Percentiles rank a stretch among this genome's conserved stretches.
These are phyloP conservation scores for Globisporangium parvum DNA, from an alignment of 352 stramenopile species.

Conservation along the genomic window DNA sequence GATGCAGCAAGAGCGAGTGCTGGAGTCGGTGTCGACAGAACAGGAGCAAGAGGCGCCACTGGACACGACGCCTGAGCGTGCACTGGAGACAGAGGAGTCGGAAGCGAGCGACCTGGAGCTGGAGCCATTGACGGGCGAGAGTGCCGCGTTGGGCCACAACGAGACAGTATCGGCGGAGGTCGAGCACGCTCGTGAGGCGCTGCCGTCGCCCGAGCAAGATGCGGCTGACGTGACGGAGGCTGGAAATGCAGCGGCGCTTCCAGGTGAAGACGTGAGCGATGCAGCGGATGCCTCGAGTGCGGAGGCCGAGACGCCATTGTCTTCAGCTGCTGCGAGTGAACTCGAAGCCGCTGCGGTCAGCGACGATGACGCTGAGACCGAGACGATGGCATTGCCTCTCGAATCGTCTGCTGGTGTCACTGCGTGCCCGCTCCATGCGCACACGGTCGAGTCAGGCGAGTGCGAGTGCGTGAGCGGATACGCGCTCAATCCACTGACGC, in stretches of 20 bases:
- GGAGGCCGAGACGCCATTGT: background rate
- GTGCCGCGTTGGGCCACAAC: no score
- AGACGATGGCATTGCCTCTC: background rate
- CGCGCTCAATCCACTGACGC: constrained; percentile 19
- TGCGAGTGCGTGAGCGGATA: constrained; percentile 45
- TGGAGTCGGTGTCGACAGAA: background rate
- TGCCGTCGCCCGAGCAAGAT: no score
- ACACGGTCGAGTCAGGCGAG: constrained; percentile 19
- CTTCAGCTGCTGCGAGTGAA: background rate
- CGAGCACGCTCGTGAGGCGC: no score
- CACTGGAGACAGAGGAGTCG: no score
- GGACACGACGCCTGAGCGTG: no score
- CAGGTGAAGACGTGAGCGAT: no score
- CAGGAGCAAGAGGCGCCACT: no score
- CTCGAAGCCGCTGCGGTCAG: background rate
- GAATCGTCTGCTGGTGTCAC: constrained; percentile 2
- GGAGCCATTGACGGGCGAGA: no score
- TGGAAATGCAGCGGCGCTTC: no score
- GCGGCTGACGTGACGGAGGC: no score
- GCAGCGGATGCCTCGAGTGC: background rate
- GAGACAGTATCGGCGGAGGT: no score
- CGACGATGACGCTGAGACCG: background rate
- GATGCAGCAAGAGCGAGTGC: background rate
- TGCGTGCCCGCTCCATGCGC: constrained; percentile 31
- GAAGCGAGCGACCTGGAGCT: no score